Base-by-base conservation (phyloP, 306 rosid genomes). In the Pterocarpus macrocarpus region DNA sequence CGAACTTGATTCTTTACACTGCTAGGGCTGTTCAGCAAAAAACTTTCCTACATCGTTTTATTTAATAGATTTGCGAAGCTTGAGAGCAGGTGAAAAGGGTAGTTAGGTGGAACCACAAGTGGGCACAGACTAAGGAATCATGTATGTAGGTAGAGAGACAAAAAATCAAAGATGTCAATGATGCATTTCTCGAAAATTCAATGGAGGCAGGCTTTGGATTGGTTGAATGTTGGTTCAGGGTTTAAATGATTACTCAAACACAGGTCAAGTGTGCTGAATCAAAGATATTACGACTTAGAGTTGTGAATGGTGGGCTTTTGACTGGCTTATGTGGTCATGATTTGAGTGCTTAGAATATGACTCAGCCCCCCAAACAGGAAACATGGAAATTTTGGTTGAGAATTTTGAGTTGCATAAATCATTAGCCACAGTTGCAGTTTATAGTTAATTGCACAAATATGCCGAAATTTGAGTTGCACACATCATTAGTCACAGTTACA, bases 241-340 rank as follows among this genome's bases (percentile, higher is more conserved):
- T 14, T 47, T 47, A 47, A 39, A 76, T 77, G 73, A 75, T 75
- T 14, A 15, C 59, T 14, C 8, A 74, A 74, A 58, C 43, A 5
- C 4, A 30, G 32, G 44, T 70, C 45, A 57, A n/a, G 49, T 16
- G 36, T 35, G 0, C 22, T 38, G 12, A 11, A 39, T 59, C 43
- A 41, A 43, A 4, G 47, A 58, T 5, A 39, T 41, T 11, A 22
- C 14, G 45, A 35, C 32, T 17, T 56, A 22, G n/a, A 3, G 3
- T 62, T 11, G 13, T 70, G 8, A 33, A 43, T 75, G 59, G 70
- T 75, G 59, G 70, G 28, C 34, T 5, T 10, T 64, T 35, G 71
- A 63, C 63, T 39, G 8, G n/a, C 17, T 32, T n/a, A 47, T 45
- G 36, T 55, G 62, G 72, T 63, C 80, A 12, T 5, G 10, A 22